Evolutionary conservation across 2,329 filamentous ascomycete genomes (phyloP), one percentile per base, ranked within the genome.

Genomic region (Botrytis pseudocinerea): DNA sequence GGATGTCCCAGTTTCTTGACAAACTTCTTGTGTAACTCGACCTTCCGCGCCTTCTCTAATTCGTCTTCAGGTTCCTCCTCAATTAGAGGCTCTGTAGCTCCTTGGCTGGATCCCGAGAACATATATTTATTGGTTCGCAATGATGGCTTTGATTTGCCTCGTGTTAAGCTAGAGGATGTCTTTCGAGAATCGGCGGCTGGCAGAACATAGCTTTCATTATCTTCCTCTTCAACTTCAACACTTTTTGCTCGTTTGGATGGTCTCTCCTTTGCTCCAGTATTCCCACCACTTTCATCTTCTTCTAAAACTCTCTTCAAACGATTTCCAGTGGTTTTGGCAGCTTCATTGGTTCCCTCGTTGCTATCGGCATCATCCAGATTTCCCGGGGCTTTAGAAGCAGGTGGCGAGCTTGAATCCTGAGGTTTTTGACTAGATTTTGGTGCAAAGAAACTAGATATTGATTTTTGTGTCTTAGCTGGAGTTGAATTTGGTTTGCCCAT

Each of bases 1-100:
- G 94, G 91, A 61, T 92, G 90, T 0, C 95, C 95, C 3, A 99
- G 88, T 81, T 95, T 97, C 85, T 93, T 93, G 46, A 98, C 92
- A 79, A 98, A 99, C 78, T 90, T 92, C 75, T 88, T 86, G 80
- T 98, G 96, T 38, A 98, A 84, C 66, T 89, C 90, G 73, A 92
- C 89, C 79, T 92, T 94, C 73, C 86, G 85, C 75, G 84, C 87
- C 76, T 83, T 87, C 2, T 85, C 88, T 10, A 86, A 85, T 22
- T 89, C 86, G 1, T 84, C 82, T 4, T 83, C 82, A 1, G 82
- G 81, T 22, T 83, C 82, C 2, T 79, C 80, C 2, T 82, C 81
- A 7, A 82, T 59, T 12, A 61, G 18, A 10, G 60, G 25, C 16
- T 71, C 80, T 14, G 59, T 82, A 1, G 69, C 40, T 4, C 73